These are phyloP conservation scores for Zygotorulaspora chibaensis DNA, from an alignment of 805 yeast genomes.

Conservation along the genomic window DNA sequence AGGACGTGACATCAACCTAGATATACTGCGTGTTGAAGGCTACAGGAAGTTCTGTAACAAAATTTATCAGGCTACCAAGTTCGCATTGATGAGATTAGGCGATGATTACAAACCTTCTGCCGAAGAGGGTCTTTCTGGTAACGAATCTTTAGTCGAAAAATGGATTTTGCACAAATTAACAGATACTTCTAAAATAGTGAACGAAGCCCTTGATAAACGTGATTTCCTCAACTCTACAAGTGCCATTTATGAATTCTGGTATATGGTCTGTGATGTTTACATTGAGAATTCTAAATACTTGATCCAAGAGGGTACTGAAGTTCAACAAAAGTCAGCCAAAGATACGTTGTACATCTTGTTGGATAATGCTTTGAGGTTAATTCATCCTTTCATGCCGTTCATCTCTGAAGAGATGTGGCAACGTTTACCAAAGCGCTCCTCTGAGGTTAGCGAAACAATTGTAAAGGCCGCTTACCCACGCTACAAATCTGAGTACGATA, in stretches of 20 bases:
- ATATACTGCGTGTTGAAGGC: slow-evolving; percentile 94
- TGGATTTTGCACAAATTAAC: slow-evolving; percentile 92
- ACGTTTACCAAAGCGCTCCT: slow-evolving; percentile 83
- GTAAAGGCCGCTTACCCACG: slow-evolving; percentile 77
- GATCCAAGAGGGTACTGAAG: slow-evolving; percentile 85
- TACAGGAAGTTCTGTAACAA: slow-evolving; percentile 99
- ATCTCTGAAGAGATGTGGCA: slow-evolving; percentile 99
- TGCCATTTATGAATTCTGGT: slow-evolving; percentile 91
- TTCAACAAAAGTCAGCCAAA: slow-evolving; percentile 83
- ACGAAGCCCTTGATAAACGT: slow-evolving; percentile 68
- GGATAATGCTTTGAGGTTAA: slow-evolving; percentile 84
- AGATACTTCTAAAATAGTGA: slow-evolving; percentile 59
- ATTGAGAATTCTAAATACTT: slow-evolving; percentile 94
- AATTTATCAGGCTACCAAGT: slow-evolving; percentile 98
- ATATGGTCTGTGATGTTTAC: slow-evolving; percentile 93
- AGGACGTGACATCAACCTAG: slow-evolving; percentile 96
- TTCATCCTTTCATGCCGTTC: slow-evolving; percentile 98
- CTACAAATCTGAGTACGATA: slow-evolving; percentile 54
- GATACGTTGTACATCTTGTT: slow-evolving; percentile 90
- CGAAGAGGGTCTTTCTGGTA: slow-evolving; percentile 56
- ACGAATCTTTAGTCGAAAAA: slow-evolving; percentile 87
- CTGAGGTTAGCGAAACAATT: slow-evolving; percentile 67
- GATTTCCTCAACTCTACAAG: slow-evolving; percentile 87
- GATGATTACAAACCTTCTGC: slow-evolving; percentile 81
- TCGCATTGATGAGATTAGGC: slow-evolving; percentile 89